These are phyloP conservation scores for Kodamaea laetipori DNA, from an alignment of 805 yeast species.

Conservation along the genomic window DNA sequence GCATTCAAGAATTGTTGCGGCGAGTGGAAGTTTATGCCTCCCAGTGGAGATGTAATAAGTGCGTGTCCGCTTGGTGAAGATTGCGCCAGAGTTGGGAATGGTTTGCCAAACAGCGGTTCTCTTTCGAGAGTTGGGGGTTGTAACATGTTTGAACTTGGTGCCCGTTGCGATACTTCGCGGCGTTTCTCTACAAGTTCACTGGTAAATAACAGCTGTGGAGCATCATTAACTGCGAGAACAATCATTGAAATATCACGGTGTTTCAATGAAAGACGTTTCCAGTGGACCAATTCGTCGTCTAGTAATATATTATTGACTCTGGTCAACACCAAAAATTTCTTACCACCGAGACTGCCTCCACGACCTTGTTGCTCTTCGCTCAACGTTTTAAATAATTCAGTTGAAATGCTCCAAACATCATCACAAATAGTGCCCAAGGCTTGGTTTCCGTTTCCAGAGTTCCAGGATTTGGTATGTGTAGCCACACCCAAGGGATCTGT, in stretches of 20 bases:
- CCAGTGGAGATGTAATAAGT: conserved; percentile 34
- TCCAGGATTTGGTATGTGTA: conserved; percentile 67
- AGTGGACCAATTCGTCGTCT: conserved; percentile 77
- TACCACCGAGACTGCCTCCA: conserved; percentile 45
- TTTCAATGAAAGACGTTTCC: conserved; percentile 71
- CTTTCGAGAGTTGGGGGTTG: conserved; percentile 2
- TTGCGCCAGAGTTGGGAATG: conserved; percentile 5
- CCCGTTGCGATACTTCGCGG: not conserved
- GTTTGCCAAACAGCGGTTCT: conserved; percentile 4
- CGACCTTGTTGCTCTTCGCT: conserved; percentile 36
- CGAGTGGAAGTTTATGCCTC: conserved; percentile 35
- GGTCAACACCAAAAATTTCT: conserved; percentile 65
- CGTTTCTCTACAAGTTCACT: conserved; percentile 5
- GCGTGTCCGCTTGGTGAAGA: conserved; percentile 1
- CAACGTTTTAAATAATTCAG: conserved; percentile 41
- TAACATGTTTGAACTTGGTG: conserved; percentile 3
- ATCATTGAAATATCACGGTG: conserved; percentile 59
- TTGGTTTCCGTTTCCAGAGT: conserved; percentile 23
- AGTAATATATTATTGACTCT: conserved; percentile 73
- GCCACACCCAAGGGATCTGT: conserved; percentile 77
- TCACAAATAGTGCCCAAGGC: conserved; percentile 53
- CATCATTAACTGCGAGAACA: conserved; percentile 66
- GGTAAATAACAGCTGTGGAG: conserved; percentile 47
- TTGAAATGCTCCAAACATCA: conserved; percentile 66
- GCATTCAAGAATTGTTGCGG: conserved; percentile 40